Evolutionary conservation across 768 basidiomycete genomes (phyloP).

Genomic region (Suillus subalutaceus): DNA sequence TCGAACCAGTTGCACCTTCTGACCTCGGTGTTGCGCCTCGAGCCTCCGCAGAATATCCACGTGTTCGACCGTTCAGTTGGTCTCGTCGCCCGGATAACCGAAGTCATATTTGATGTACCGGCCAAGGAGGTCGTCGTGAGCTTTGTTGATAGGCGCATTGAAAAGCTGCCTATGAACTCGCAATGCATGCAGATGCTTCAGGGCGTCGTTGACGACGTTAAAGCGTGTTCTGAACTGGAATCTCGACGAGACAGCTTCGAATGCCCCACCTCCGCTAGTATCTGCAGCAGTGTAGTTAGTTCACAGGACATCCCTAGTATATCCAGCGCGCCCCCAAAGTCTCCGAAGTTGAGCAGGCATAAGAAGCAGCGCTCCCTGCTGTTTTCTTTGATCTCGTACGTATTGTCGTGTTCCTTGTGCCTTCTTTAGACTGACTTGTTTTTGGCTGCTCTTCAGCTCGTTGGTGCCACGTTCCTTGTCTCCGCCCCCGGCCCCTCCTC

Average conservation of each 20-base stretch:
- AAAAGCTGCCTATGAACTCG: slow-evolving; percentile 50
- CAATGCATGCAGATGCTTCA: slow-evolving; percentile 50
- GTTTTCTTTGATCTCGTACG: slow-evolving; percentile 68
- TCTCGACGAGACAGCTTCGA: slow-evolving; percentile 35
- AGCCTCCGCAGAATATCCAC: slow-evolving; percentile 54
- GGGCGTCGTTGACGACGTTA: slow-evolving; percentile 55
- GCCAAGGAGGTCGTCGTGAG: slow-evolving; percentile 47
- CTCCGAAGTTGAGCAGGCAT: slow-evolving; percentile 49
- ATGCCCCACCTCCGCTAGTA: slow-evolving; percentile 26
- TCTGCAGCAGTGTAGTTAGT: slow-evolving; percentile 20
- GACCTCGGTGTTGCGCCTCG: slow-evolving; percentile 51
- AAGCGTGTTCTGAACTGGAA: slow-evolving; percentile 44
- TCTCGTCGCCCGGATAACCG: slow-evolving; percentile 53
- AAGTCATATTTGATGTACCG: slow-evolving; percentile 65
- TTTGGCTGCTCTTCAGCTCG: slow-evolving; percentile 21
- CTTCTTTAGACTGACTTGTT: slow-evolving; percentile 10
- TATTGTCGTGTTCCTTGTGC: slow-evolving; percentile 14
- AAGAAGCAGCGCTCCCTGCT: slow-evolving; percentile 74
- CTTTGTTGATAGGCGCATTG: slow-evolving; percentile 58
- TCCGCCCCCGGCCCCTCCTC: slow-evolving; percentile 22
- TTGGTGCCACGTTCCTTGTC: slow-evolving; percentile 37
- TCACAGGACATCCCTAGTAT: slow-evolving; percentile 19
- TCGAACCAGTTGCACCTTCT: slow-evolving; percentile 53
- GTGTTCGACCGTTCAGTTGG: slow-evolving; percentile 64
- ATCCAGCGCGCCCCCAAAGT: slow-evolving; percentile 22